These are phyloP conservation scores for Ophiostoma australiae DNA, from an alignment of 2,329 filamentous ascomycete genomes.

Conservation along the genomic window DNA sequence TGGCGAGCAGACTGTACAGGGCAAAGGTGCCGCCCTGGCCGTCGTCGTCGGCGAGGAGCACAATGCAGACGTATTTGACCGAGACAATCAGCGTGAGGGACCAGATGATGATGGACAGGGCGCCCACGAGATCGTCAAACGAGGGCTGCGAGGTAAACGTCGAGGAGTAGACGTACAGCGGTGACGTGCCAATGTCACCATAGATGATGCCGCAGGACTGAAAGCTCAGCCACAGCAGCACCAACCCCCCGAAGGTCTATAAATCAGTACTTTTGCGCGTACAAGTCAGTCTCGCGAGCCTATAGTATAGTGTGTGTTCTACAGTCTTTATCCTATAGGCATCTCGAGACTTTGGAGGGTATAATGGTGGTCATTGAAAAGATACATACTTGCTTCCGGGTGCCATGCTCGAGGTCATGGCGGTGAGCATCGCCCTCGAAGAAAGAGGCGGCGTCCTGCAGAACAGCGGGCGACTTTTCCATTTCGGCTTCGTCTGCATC, in stretches of 20 bases:
- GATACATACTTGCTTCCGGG: conserved; percentile 20
- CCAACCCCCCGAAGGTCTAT: conserved; percentile 29
- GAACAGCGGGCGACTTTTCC: neutral
- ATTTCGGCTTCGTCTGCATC: neutral
- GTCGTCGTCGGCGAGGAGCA: conserved; percentile 63
- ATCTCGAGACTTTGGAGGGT: neutral
- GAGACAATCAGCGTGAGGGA: conserved; percentile 64
- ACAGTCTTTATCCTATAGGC: too few species aligned
- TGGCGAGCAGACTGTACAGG: conserved; percentile 59
- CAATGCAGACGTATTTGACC: conserved; percentile 62
- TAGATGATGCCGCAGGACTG: conserved; percentile 65
- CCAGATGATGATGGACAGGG: conserved; percentile 65
- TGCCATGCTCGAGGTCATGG: conserved; percentile 18
- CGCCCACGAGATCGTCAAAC: conserved; percentile 57
- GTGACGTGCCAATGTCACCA: conserved; percentile 59
- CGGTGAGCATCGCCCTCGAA: neutral
- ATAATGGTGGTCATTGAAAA: neutral
- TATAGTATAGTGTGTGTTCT: too few species aligned
- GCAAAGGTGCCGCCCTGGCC: conserved; percentile 60
- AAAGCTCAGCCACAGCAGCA: conserved; percentile 50
- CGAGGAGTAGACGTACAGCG: conserved; percentile 67
- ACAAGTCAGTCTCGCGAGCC: neutral
- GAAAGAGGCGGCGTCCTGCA: neutral
- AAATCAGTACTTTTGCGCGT: conserved; percentile 21
- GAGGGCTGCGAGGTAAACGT: conserved; percentile 55